phyloP scores from a whole-genome alignment of 2,329 filamentous ascomycete species.

The Epichloe festucae region DNA sequence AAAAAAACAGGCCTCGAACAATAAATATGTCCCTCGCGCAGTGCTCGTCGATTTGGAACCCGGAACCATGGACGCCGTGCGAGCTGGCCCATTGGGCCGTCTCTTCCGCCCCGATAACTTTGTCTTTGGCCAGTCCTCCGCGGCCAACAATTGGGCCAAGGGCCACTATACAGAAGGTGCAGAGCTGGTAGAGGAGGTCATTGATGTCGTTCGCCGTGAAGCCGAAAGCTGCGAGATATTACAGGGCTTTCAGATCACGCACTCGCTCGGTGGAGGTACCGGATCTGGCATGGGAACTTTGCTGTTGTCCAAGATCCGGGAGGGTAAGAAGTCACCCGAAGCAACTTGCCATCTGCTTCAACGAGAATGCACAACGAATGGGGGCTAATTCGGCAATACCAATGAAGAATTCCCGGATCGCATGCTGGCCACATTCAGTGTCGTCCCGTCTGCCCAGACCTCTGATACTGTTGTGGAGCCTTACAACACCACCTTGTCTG shows the following conservation, averaged over 20 bases:
- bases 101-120: constrained; percentile 99
- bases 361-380: neutral
- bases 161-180: constrained; percentile 99
- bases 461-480: constrained; percentile 99
- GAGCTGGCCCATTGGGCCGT: constrained; percentile 92
- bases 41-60: constrained; percentile 99
- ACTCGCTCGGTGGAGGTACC: constrained; percentile 98
- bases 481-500: constrained; percentile 97
- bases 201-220: constrained; percentile 96
- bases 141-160: constrained; percentile 99
- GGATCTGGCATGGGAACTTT: constrained; percentile 99
- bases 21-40: constrained; percentile 98
- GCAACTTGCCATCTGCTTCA: neutral
- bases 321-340: constrained; percentile 26
- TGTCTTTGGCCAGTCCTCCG: constrained; percentile 97
- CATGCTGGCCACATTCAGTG: constrained; percentile 99
- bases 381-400: neutral
- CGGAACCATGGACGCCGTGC: constrained; percentile 98
- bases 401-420: constrained; percentile 81
- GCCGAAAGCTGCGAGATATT: constrained; percentile 98
- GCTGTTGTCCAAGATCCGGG: constrained; percentile 98
- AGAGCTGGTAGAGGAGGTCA: constrained; percentile 92
- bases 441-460: constrained; percentile 96
- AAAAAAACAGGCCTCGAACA: constrained; percentile 62
- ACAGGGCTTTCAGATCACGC: constrained; percentile 99